Evolutionary conservation across 2,329 filamentous ascomycete genomes (phyloP).

Genomic region (Eutypa lata): DNA sequence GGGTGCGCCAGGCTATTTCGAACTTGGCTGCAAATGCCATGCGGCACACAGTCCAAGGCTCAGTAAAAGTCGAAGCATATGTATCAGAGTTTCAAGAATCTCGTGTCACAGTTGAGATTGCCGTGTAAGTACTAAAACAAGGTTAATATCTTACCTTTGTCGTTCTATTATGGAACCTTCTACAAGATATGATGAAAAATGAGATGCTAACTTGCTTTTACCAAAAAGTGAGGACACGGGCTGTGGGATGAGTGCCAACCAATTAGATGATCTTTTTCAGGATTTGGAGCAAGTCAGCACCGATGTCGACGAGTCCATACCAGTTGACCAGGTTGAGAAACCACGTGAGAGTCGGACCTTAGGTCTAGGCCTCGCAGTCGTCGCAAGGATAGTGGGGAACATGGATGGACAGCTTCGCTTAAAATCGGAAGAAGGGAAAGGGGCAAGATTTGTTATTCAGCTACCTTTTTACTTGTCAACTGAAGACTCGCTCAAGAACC

Average conservation of each 20-base stretch:
- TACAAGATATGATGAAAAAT: too few species aligned
- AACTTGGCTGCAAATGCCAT: slow-evolving; percentile 86
- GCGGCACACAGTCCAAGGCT: slow-evolving; percentile 68
- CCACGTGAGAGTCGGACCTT: slow-evolving; percentile 46
- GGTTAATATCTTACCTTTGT: too few species aligned
- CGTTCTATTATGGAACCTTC: too few species aligned
- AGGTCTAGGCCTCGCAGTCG: slow-evolving; percentile 81
- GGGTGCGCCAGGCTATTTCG: slow-evolving; percentile 76
- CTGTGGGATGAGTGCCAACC: slow-evolving; percentile 57
- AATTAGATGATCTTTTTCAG: slow-evolving; percentile 48
- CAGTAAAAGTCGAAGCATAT: slow-evolving; percentile 68
- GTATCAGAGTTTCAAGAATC: slow-evolving; percentile 50
- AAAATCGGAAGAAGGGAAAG: slow-evolving; percentile 78
- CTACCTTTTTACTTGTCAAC: slow-evolving; percentile 68
- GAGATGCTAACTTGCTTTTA: too few species aligned
- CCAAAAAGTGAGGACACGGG: slow-evolving; percentile 78
- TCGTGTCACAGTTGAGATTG: slow-evolving; percentile 68
- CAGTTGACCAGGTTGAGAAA: slow-evolving; percentile 25
- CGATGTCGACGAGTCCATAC: slow-evolving; percentile 34
- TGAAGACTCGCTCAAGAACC: slow-evolving; percentile 31
- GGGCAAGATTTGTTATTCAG: slow-evolving; percentile 78
- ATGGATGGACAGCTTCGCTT: slow-evolving; percentile 86
- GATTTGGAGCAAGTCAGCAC: slow-evolving; percentile 57
- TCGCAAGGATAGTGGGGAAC: slow-evolving; percentile 82
- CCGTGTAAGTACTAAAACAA: too few species aligned